These are phyloP conservation scores for Theileria parva DNA, from an alignment of 169 alveolate genomes.

Conservation along the genomic window DNA sequence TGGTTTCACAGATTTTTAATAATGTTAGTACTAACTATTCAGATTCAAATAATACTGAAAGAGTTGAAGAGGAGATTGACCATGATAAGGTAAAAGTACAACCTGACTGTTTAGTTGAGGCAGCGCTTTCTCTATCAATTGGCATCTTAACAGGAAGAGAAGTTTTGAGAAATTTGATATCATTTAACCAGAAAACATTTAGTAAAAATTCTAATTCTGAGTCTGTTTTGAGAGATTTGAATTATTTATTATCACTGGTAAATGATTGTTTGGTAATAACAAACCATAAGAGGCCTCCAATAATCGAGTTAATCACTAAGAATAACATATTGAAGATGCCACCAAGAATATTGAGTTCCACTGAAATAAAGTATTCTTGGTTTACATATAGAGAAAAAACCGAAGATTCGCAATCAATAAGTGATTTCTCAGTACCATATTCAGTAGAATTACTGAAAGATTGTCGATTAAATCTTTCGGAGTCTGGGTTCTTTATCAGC, in stretches of 20 bases:
- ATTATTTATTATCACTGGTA: not conserved
- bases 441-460: not conserved
- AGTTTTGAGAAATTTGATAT: constrained; percentile 10
- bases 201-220: not conserved
- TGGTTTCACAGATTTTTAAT: not conserved
- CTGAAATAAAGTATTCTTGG: not conserved
- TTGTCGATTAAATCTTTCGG: not conserved
- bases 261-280: not conserved
- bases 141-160: not conserved
- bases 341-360: not conserved
- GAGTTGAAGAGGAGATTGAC: not conserved
- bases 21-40: not conserved
- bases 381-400: not conserved
- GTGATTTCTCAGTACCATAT: not conserved
- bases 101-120: not conserved
- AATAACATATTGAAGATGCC: not conserved
- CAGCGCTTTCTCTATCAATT: not conserved
- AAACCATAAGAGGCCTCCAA: not conserved
- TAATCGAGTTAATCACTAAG: not conserved
- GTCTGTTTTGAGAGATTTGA: not conserved
- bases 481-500: not conserved
- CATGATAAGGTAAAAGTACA: too few species aligned
- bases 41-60: not conserved
- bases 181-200: not conserved
- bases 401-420: not conserved